These are phyloP conservation scores for Apiotrichum siamense DNA, from an alignment of 1,284 basidiomycete species.

Conservation along the genomic window DNA sequence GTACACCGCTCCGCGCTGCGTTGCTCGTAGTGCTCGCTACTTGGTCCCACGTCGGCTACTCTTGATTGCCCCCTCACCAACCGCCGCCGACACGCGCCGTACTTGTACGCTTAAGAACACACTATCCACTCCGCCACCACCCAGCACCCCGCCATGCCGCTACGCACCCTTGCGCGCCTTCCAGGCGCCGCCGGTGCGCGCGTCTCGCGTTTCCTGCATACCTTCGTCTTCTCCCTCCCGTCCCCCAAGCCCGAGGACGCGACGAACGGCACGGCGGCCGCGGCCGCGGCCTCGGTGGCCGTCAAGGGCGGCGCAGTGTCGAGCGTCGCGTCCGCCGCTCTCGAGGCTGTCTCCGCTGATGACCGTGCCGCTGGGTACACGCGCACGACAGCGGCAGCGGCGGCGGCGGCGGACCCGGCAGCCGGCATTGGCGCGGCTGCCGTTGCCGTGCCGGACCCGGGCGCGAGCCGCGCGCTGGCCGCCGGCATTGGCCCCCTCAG, in stretches of 20 bases:
- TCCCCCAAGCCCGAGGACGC: conserved; percentile 61
- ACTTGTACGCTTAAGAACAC: not conserved
- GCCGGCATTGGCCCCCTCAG: conserved; percentile 34
- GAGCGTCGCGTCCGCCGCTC: not conserved
- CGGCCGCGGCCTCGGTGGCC: not conserved
- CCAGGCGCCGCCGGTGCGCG: conserved; percentile 19
- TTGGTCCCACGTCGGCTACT: too few relatives aligned
- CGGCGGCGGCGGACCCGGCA: not conserved
- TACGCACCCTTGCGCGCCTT: conserved; percentile 42
- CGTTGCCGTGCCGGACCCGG: conserved; percentile 63
- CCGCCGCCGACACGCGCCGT: too few relatives aligned
- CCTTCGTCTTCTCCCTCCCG: conserved; percentile 37
- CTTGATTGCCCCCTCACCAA: too few relatives aligned
- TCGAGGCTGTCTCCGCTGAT: not conserved
- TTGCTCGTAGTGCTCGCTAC: too few relatives aligned
- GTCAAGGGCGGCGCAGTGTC: not conserved
- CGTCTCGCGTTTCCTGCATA: conserved; percentile 32
- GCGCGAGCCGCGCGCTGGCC: conserved; percentile 27
- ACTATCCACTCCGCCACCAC: not conserved
- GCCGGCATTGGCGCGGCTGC: conserved; percentile 51
- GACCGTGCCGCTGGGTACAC: too few relatives aligned
- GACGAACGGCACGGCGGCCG: conserved; percentile 54
- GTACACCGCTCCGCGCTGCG: not conserved
- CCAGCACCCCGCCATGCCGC: conserved; percentile 18
- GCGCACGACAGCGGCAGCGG: not conserved